These are phyloP conservation scores for Stereum hirsutum DNA, from an alignment of 1,284 basidiomycete species.

Conservation along the genomic window DNA sequence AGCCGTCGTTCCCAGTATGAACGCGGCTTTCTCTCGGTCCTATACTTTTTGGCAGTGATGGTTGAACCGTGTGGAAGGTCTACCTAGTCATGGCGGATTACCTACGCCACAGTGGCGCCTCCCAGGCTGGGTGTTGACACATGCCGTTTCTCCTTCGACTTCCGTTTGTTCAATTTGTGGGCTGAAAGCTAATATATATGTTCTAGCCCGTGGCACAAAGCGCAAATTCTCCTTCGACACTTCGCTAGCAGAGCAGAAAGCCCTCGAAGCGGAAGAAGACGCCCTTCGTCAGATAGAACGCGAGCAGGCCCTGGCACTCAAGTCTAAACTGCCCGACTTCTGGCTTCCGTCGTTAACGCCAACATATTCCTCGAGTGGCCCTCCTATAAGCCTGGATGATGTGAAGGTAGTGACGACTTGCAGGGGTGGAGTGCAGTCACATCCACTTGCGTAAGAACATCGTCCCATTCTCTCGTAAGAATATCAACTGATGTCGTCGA, in stretches of 20 bases:
- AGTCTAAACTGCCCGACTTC: constrained; percentile 86
- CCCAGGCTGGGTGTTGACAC: no score
- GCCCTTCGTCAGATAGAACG: constrained; percentile 74
- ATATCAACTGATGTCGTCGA: neutral
- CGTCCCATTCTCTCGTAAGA: neutral
- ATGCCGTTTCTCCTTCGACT: neutral
- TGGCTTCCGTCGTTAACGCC: constrained; percentile 90
- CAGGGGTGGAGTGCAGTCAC: constrained; percentile 64
- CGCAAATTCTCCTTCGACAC: constrained; percentile 75
- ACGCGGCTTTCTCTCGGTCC: no score
- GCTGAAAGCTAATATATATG: neutral
- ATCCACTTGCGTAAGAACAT: constrained; percentile 61
- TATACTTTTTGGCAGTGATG: no score
- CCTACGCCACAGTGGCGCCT: no score
- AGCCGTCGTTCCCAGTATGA: no score
- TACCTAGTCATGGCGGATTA: no score
- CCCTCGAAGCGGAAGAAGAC: constrained; percentile 76
- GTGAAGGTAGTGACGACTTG: constrained; percentile 84
- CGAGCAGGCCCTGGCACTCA: constrained; percentile 79
- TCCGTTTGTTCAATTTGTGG: neutral
- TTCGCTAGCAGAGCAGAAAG: constrained; percentile 58
- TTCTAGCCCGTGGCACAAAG: constrained; percentile 47
- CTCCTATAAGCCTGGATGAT: constrained; percentile 59
- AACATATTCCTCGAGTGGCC: constrained; percentile 56
- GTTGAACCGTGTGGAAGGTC: no score